A percentile compares a stretch with the other conserved stretches of the same genome.
phyloP scores from a whole-genome alignment of 768 basidiomycete species.

The Fomitopsis serialis region DNA sequence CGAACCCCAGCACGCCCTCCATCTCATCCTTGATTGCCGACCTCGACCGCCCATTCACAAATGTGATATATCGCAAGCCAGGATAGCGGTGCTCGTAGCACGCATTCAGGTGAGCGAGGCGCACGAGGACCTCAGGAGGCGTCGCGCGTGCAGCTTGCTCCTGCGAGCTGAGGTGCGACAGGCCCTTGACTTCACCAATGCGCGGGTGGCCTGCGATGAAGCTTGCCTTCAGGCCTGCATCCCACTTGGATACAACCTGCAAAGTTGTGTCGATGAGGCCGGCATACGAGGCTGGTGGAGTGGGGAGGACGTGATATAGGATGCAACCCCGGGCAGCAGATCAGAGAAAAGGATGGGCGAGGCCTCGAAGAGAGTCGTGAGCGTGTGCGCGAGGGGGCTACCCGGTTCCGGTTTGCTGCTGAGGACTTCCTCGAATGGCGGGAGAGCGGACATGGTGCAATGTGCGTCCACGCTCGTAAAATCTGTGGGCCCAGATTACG shows the following conservation, averaged over 20 bases:
- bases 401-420: conserved; percentile 11
- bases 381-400: conserved; percentile 26
- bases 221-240: conserved; percentile 39
- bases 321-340: conserved; percentile 50
- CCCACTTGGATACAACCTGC: conserved; percentile 47
- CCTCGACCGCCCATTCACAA: conserved; percentile 81
- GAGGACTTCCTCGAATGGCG: conserved; percentile 12
- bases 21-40: conserved; percentile 73
- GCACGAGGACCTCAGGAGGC: conserved; percentile 65
- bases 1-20: conserved; percentile 55
- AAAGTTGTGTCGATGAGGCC: conserved; percentile 54
- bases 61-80: conserved; percentile 83
- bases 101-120: conserved; percentile 70
- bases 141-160: conserved; percentile 71
- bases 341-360: conserved; percentile 49
- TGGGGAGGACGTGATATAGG: conserved; percentile 7
- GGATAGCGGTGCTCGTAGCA: conserved; percentile 73
- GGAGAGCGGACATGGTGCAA: conserved; percentile 15
- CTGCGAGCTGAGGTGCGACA: conserved; percentile 69
- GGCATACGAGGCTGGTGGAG: conserved; percentile 36
- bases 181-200: conserved; percentile 76
- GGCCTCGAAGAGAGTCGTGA: conserved; percentile 58
- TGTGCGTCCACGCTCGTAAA: too few relatives aligned
- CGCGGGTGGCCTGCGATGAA: conserved; percentile 86
- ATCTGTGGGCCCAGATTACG: too few relatives aligned